Conservation (phyloP, 768 basidiomycete genomes). For the Boletus subcaerulescens region DNA sequence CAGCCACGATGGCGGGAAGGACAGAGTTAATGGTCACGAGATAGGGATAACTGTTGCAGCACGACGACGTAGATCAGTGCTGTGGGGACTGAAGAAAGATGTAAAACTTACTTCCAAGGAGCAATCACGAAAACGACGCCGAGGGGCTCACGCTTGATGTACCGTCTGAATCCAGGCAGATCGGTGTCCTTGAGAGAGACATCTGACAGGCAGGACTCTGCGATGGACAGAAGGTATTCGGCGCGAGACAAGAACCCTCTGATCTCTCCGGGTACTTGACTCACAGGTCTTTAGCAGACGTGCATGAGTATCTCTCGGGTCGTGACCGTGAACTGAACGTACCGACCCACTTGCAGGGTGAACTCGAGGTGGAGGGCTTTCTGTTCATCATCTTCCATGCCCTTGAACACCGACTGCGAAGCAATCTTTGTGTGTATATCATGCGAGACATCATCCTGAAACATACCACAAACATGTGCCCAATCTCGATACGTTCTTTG, state of each 20-base stretch:
- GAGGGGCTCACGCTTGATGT: slow-evolving; percentile 77
- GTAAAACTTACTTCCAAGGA: slow-evolving; percentile 79
- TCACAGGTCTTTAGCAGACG: slow-evolving; percentile 57
- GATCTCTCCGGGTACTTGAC: slow-evolving; percentile 76
- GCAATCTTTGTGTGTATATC: background rate
- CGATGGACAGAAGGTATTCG: slow-evolving; percentile 82
- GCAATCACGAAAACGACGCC: slow-evolving; percentile 88
- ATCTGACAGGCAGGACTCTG: slow-evolving; percentile 69
- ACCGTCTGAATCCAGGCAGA: slow-evolving; percentile 79
- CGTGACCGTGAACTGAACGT: slow-evolving; percentile 21
- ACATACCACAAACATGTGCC: slow-evolving; percentile 67
- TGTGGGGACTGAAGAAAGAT: background rate
- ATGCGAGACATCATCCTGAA: slow-evolving; percentile 13
- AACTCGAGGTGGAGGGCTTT: slow-evolving; percentile 55
- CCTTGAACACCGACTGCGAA: slow-evolving; percentile 47
- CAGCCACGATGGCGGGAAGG: slow-evolving; percentile 85
- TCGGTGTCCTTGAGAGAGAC: slow-evolving; percentile 73
- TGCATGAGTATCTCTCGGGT: background rate
- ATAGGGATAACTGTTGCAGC: slow-evolving; percentile 69
- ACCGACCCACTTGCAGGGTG: slow-evolving; percentile 91
- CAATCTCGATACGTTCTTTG: slow-evolving; percentile 64
- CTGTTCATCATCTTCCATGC: slow-evolving; percentile 50
- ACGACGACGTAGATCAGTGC: background rate
- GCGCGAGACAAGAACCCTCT: slow-evolving; percentile 79
- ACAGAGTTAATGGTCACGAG: slow-evolving; percentile 89